Conservation (phyloP, 2,329 filamentous ascomycete species). For the Peltaster fructicola region DNA sequence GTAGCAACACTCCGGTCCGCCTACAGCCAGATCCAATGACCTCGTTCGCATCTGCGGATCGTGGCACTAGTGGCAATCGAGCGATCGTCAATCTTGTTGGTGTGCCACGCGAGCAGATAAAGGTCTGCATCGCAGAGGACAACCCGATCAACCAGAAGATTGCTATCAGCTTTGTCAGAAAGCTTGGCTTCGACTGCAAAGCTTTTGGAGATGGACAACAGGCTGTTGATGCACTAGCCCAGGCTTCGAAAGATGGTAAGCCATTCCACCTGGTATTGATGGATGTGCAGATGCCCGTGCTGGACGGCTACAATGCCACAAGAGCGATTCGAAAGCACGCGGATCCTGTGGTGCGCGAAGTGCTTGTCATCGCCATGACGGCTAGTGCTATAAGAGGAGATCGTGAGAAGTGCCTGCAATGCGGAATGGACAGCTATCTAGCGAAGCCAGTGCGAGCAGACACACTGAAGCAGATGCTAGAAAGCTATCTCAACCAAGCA, state of each 20-base stretch:
- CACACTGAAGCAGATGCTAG: slow-evolving; percentile 68
- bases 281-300: slow-evolving; percentile 91
- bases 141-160: slow-evolving; percentile 92
- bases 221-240: slow-evolving; percentile 69
- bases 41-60: slow-evolving; percentile 33
- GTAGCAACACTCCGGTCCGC: slow-evolving; percentile 4
- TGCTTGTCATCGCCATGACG: slow-evolving; percentile 95
- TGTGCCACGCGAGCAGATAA: slow-evolving; percentile 59
- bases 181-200: slow-evolving; percentile 71
- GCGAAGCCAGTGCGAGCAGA: slow-evolving; percentile 88
- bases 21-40: slow-evolving; percentile 38
- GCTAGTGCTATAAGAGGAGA: slow-evolving; percentile 89
- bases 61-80: slow-evolving; percentile 11
- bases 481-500: slow-evolving; percentile 41
- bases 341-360: slow-evolving; percentile 57
- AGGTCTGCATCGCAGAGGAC: slow-evolving; percentile 87
- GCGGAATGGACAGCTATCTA: slow-evolving; percentile 94
- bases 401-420: slow-evolving; percentile 83
- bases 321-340: slow-evolving; percentile 62
- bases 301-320: slow-evolving; percentile 86
- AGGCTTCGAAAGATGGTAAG: slow-evolving; percentile 48
- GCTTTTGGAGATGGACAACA: slow-evolving; percentile 81
- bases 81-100: slow-evolving; percentile 46
- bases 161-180: slow-evolving; percentile 74
- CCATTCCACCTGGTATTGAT: slow-evolving; percentile 87